Conservation (phyloP, 2,329 filamentous ascomycete species). For the Calonectria hawksworthii region DNA sequence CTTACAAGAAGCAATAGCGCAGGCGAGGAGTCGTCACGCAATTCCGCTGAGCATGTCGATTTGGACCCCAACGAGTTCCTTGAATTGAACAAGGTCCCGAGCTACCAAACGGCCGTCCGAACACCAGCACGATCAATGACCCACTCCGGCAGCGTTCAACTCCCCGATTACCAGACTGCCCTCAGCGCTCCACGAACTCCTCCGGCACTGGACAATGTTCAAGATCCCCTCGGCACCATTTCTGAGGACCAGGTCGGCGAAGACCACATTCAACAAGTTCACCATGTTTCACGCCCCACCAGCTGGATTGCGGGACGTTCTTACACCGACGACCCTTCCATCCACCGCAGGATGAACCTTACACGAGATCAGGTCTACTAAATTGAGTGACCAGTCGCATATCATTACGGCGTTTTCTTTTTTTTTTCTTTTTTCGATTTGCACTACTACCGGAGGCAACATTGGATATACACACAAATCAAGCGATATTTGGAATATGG, state of each 20-base stretch:
- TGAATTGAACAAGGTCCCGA: constrained; percentile 80
- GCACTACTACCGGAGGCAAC: constrained; percentile 4
- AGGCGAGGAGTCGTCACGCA: constrained; percentile 65
- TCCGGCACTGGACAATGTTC: constrained; percentile 50
- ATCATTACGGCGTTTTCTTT: background rate
- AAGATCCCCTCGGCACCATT: constrained; percentile 50
- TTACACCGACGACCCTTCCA: constrained; percentile 43
- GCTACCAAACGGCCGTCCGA: constrained; percentile 81
- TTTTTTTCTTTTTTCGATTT: constrained; percentile 11
- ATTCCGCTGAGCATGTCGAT: constrained; percentile 70
- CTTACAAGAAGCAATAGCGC: constrained; percentile 69
- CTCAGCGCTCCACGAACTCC: constrained; percentile 67
- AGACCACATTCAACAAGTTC: constrained; percentile 38
- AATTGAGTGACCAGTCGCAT: background rate
- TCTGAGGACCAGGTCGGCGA: constrained; percentile 49
- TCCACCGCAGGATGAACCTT: constrained; percentile 37
- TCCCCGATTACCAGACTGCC: constrained; percentile 78
- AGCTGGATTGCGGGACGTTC: constrained; percentile 42
- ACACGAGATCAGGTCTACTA: constrained; percentile 40
- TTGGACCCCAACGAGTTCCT: constrained; percentile 72
- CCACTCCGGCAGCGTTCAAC: constrained; percentile 61
- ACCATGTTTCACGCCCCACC: constrained; percentile 42
- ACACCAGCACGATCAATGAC: constrained; percentile 70
- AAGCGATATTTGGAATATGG: constrained; percentile 28
- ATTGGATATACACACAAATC: constrained; percentile 30